phyloP scores from a whole-genome alignment of 1,284 basidiomycete genomes.

The Caloboletus firmus region DNA sequence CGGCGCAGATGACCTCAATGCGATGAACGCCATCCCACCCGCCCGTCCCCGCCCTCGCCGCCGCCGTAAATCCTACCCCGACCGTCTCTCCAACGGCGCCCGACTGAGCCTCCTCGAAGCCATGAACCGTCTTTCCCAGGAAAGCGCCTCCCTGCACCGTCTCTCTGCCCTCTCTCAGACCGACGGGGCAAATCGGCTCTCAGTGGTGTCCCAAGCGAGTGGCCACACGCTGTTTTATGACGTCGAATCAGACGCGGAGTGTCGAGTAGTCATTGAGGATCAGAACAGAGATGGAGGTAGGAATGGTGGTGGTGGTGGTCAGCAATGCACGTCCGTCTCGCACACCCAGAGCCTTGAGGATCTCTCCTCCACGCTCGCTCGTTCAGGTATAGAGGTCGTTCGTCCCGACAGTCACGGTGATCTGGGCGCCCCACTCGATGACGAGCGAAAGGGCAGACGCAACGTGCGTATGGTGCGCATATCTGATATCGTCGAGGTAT shows the following conservation, averaged over 20 bases:
- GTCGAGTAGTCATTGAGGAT: not conserved
- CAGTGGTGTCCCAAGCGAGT: constrained; percentile 24
- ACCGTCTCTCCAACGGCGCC: constrained; percentile 22
- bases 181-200: constrained; percentile 20
- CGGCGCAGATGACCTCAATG: not conserved
- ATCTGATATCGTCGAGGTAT: constrained; percentile 28
- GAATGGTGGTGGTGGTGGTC: not conserved
- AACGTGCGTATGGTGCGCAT: constrained; percentile 29
- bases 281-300: not conserved
- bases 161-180: constrained; percentile 17
- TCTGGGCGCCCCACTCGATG: not conserved
- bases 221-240: constrained; percentile 32
- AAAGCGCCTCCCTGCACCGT: constrained; percentile 3
- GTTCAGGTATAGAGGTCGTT: constrained; percentile 18
- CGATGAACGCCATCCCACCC: not conserved
- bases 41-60: constrained; percentile 23
- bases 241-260: constrained; percentile 10
- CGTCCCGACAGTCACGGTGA: not conserved
- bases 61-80: constrained; percentile 28
- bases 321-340: not conserved
- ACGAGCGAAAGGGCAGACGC: constrained; percentile 9
- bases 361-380: constrained; percentile 19
- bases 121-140: constrained; percentile 31
- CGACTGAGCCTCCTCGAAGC: constrained; percentile 33
- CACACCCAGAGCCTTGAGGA: constrained; percentile 31